phyloP scores from a whole-genome alignment of 768 basidiomycete genomes.

The Psilocybe tampanensis region DNA sequence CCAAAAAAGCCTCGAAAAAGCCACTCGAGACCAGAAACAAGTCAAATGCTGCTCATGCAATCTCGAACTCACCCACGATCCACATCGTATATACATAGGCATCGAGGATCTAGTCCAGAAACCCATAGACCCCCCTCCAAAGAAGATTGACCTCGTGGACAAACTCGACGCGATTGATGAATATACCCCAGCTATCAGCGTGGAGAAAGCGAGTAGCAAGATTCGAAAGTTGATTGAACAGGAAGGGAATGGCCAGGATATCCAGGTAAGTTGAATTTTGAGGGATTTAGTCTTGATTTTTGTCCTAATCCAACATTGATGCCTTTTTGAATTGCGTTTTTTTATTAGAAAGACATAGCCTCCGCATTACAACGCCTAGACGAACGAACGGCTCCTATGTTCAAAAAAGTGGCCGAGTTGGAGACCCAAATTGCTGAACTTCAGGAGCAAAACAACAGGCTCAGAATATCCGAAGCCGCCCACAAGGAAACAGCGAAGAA shows the following conservation, averaged over 20 bases:
- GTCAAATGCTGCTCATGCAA: neutral
- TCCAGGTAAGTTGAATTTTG: neutral
- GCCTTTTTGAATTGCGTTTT: too few species aligned
- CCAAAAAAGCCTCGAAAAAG: neutral
- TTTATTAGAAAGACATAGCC: neutral
- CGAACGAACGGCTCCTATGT: neutral
- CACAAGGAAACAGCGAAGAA: neutral
- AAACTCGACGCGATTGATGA: constrained; percentile 4
- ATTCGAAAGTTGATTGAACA: neutral
- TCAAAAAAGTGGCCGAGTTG: constrained; percentile 3
- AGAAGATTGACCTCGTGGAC: neutral
- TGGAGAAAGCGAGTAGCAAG: constrained; percentile 4
- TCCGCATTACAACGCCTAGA: constrained; percentile 7
- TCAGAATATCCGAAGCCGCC: neutral
- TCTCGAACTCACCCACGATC: neutral
- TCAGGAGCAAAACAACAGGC: neutral
- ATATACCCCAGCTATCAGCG: neutral
- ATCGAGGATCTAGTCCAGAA: neutral
- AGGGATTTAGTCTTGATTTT: too few species aligned
- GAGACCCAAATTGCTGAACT: neutral
- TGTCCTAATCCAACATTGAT: too few species aligned
- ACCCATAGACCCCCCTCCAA: neutral
- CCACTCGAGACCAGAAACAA: neutral
- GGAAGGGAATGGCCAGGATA: neutral
- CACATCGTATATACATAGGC: constrained; percentile 1